A percentile compares a stretch with the other conserved stretches of the same genome.
These are phyloP conservation scores for Calonectria pseudoreteaudii DNA, from an alignment of 2,329 filamentous ascomycete species.

Conservation along the genomic window DNA sequence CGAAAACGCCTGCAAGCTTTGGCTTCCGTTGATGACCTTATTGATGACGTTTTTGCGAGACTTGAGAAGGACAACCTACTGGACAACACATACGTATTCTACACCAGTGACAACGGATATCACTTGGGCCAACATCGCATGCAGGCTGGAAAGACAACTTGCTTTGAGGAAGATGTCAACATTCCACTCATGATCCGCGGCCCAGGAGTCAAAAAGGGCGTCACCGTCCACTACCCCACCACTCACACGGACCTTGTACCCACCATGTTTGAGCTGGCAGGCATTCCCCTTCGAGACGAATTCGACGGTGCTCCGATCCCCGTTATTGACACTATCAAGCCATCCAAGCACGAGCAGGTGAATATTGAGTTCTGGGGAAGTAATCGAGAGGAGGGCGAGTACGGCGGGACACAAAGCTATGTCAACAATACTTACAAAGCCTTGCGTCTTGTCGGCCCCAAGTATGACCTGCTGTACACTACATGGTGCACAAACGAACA, in stretches of 20 bases:
- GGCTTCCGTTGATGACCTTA: neutral
- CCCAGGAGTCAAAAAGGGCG: slow-evolving; percentile 55
- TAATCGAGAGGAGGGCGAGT: neutral
- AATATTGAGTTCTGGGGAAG: slow-evolving; percentile 13
- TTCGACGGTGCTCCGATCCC: slow-evolving; percentile 65
- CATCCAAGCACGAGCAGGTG: neutral
- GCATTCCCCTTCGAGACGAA: slow-evolving; percentile 52
- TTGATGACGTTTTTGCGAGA: neutral
- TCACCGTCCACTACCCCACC: slow-evolving; percentile 53
- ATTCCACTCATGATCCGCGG: slow-evolving; percentile 64
- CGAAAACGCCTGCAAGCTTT: neutral
- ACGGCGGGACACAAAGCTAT: neutral
- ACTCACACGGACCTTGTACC: slow-evolving; percentile 67
- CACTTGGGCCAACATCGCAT: neutral
- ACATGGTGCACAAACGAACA: slow-evolving; percentile 65
- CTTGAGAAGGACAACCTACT: neutral
- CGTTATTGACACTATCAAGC: slow-evolving; percentile 24
- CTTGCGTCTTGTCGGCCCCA: slow-evolving; percentile 57
- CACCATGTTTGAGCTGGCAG: slow-evolving; percentile 59
- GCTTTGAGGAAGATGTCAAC: slow-evolving; percentile 57
- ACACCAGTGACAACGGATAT: neutral
- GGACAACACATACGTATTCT: neutral
- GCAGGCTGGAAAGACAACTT: neutral
- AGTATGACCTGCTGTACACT: slow-evolving; percentile 67
- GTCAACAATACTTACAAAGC: slow-evolving; percentile 67